A percentile compares a stretch with the other conserved stretches of the same genome.
These are phyloP conservation scores for Setomelanomma holmii DNA, from an alignment of 2,329 filamentous ascomycete genomes.

Conservation along the genomic window DNA sequence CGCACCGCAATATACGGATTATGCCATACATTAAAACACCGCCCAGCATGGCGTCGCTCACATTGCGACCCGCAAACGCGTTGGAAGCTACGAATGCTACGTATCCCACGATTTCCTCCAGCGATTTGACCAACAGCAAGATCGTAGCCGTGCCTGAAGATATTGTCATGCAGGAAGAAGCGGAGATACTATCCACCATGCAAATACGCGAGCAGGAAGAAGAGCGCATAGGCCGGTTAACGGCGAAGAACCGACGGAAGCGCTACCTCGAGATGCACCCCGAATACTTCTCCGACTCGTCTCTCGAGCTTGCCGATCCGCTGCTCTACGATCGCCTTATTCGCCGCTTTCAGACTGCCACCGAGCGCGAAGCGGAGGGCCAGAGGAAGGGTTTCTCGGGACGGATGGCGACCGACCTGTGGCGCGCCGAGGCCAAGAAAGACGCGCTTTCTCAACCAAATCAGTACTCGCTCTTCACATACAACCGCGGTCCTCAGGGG, in stretches of 20 bases:
- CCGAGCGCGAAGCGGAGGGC: conserved; percentile 77
- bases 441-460: conserved; percentile 65
- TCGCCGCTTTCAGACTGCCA: conserved; percentile 74
- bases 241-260: conserved; percentile 76
- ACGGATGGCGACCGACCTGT: conserved; percentile 77
- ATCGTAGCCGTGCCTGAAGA: conserved; percentile 12
- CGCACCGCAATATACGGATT: neutral
- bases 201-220: conserved; percentile 23
- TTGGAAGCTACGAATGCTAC: conserved; percentile 7
- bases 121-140: conserved; percentile 4
- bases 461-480: conserved; percentile 59
- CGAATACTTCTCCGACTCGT: conserved; percentile 69
- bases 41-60: conserved; percentile 32
- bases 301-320: conserved; percentile 73
- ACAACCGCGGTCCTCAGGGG: conserved; percentile 59
- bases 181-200: conserved; percentile 14
- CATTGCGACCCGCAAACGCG: conserved; percentile 28
- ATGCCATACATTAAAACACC: conserved; percentile 37
- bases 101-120: conserved; percentile 3
- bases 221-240: conserved; percentile 51
- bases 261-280: conserved; percentile 77
- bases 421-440: conserved; percentile 78
- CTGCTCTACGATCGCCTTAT: conserved; percentile 83
- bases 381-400: conserved; percentile 79
- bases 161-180: conserved; percentile 20